A percentile compares a stretch with the other conserved stretches of the same genome.
Evolutionary conservation across 768 basidiomycete species (phyloP).

Genomic region (Tylopilus vinaceipallidus): DNA sequence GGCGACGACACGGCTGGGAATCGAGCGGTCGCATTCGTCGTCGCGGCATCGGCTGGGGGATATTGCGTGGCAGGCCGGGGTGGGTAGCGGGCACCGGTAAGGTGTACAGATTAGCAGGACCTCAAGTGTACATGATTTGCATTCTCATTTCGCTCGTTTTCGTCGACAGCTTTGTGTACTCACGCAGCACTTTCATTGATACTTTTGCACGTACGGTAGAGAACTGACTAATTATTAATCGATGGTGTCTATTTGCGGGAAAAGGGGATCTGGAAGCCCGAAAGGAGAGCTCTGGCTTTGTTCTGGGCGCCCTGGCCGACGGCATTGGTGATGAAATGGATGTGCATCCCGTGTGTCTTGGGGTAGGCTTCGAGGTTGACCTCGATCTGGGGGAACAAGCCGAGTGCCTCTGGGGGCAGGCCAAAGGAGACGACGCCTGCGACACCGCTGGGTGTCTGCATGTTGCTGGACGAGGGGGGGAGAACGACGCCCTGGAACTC

Average conservation of each 20-base stretch:
- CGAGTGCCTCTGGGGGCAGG: constrained; percentile 79
- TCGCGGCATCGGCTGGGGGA: constrained; percentile 59
- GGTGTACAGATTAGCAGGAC: neutral
- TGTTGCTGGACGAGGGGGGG: constrained; percentile 68
- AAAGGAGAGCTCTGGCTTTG: constrained; percentile 79
- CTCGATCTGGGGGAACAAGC: constrained; percentile 94
- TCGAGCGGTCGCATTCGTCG: constrained; percentile 37
- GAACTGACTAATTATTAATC: constrained; percentile 25
- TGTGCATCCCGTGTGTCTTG: constrained; percentile 83
- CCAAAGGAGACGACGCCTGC: constrained; percentile 91
- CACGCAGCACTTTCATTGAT: constrained; percentile 28
- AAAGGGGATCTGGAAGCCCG: constrained; percentile 93
- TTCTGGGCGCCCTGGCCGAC: constrained; percentile 89
- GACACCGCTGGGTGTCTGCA: constrained; percentile 72
- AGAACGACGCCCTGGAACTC: constrained; percentile 85
- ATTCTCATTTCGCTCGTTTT: constrained; percentile 19
- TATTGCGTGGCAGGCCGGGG: constrained; percentile 53
- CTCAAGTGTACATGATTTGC: constrained; percentile 10
- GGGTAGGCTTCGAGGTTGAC: constrained; percentile 92
- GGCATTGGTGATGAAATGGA: constrained; percentile 90
- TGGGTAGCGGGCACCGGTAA: constrained; percentile 22
- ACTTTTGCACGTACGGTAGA: constrained; percentile 29
- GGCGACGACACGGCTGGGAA: constrained; percentile 29
- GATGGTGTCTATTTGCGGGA: constrained; percentile 37
- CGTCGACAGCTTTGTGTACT: constrained; percentile 15